Base-by-base conservation (phyloP, 2,329 filamentous ascomycete genomes). In the Monilinia fructigena region DNA sequence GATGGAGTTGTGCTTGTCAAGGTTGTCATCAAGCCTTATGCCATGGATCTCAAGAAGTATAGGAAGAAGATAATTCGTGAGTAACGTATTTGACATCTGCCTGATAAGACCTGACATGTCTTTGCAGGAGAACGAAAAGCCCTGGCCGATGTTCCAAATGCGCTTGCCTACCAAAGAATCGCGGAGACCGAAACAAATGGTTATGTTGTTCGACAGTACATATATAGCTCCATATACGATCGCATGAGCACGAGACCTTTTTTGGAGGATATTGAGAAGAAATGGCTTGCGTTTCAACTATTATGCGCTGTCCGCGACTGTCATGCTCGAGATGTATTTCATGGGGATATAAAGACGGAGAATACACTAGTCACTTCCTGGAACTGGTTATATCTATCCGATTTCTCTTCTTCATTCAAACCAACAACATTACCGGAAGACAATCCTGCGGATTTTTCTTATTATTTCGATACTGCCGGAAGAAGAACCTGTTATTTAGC, bases 331-430 rank as follows among this genome's bases (percentile, higher is more conserved):
- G 91, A 96, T 73, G 84, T 99, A 62, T 98, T 93, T 76, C 95
- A 99, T 76, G 96, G 95, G 67, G 96, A 99, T 75, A 98, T 99
- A 81, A 99, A 99, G 82, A 95, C 94, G 1, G 94, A 99, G 78
- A 99, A 99, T 74, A 87, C 96, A 47, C 82, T 99, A 58, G 94
- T 99, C 61, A 99, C 95, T 0, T 98, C 95, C 8, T 99, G 95
- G 95, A 97, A 98, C 80, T 99, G 96, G 95, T 84, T 99, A 2
- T 99, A 98, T 76, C 84, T 99, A 48, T 89, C 93, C n/a, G 95
- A 99, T 77, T 99, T 98, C 77, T 97, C 94, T 4, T 93, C 94
- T 0, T 89, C 91, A 0, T 98, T 96, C 81, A 99, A 99, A 76
- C 95, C 93, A 14, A 91, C 93, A 6, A 92, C 92, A 77, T 82